Percentiles rank a stretch among this genome's conserved stretches.
phyloP scores from a whole-genome alignment of 768 basidiomycete genomes.

The Myochromella boudieri region DNA sequence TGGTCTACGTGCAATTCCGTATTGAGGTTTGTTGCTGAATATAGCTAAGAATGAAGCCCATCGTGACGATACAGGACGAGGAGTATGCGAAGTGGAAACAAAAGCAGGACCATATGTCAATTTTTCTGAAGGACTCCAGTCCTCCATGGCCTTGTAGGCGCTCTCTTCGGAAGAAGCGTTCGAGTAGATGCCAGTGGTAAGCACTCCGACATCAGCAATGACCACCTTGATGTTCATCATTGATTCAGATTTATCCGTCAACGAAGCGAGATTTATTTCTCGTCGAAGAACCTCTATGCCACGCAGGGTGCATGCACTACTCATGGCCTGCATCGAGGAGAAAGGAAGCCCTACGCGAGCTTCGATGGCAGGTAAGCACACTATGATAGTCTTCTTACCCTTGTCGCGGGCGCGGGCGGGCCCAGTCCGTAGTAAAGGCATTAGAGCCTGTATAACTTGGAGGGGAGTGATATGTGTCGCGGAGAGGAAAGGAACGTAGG shows the following conservation, averaged over 20 bases:
- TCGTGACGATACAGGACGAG: constrained; percentile 22
- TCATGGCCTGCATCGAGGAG: constrained; percentile 68
- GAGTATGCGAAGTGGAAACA: constrained; percentile 41
- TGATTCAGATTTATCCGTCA: constrained; percentile 52
- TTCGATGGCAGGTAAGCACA: constrained; percentile 75
- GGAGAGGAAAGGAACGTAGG: constrained; percentile 70
- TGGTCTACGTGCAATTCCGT: constrained; percentile 49
- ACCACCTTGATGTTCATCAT: constrained; percentile 72
- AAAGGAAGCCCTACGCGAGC: constrained; percentile 77
- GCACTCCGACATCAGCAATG: constrained; percentile 70
- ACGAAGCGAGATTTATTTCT: constrained; percentile 60
- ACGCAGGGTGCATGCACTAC: constrained; percentile 68
- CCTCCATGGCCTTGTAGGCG: constrained; percentile 54
- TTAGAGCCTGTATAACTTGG: constrained; percentile 70
- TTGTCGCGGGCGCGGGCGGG: constrained; percentile 54
- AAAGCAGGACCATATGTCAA: constrained; percentile 73
- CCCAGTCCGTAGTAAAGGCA: constrained; percentile 75
- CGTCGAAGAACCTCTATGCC: constrained; percentile 73
- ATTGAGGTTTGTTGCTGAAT: constrained; percentile 37
- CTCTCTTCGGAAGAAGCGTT: constrained; percentile 28
- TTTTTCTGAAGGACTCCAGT: constrained; percentile 76
- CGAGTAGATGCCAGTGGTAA: constrained; percentile 34
- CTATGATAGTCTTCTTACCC: constrained; percentile 59
- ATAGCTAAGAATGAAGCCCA: constrained; percentile 30
- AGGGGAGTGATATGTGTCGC: constrained; percentile 78